These are phyloP conservation scores for Penicillium aurantiogriseum DNA, from an alignment of 2,329 filamentous ascomycete genomes.

Conservation along the genomic window DNA sequence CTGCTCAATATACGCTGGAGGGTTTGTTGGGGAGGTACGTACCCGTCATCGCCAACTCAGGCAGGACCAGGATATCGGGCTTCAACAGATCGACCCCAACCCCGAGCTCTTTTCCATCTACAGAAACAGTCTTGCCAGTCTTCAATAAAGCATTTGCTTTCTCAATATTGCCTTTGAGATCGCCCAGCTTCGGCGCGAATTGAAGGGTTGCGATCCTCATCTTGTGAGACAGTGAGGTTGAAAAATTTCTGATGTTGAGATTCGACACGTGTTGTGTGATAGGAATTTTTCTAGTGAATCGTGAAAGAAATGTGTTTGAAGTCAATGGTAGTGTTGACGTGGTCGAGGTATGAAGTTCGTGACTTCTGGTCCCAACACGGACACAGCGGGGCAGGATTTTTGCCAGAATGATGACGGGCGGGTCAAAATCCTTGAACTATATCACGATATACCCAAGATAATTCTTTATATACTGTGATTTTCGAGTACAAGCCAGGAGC, in stretches of 20 bases:
- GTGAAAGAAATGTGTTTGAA: neutral
- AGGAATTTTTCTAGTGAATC: neutral
- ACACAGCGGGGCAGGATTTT: constrained; percentile 3
- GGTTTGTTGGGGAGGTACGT: constrained; percentile 15
- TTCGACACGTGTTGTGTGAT: neutral
- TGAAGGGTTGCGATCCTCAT: constrained; percentile 52
- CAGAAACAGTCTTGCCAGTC: constrained; percentile 26
- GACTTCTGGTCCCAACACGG: constrained; percentile 11
- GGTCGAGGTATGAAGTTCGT: constrained; percentile 1
- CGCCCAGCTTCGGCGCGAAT: constrained; percentile 44
- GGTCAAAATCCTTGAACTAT: neutral
- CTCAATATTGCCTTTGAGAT: constrained; percentile 47
- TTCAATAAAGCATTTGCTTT: constrained; percentile 45
- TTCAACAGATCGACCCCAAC: constrained; percentile 26
- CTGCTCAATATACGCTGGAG: neutral
- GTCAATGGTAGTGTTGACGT: neutral
- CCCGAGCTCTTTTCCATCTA: constrained; percentile 10
- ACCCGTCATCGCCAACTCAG: constrained; percentile 63
- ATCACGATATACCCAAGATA: neutral
- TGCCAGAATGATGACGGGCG: constrained; percentile 12
- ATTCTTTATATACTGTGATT: neutral
- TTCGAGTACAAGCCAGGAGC: neutral
- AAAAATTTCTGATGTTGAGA: constrained; percentile 6
- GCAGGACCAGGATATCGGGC: constrained; percentile 59
- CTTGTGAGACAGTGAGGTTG: constrained; percentile 12